Percentiles rank a stretch among this genome's conserved stretches.
These are phyloP conservation scores for Chaetomiaceae sp. DNA, from an alignment of 2,329 filamentous ascomycete genomes.

Conservation along the genomic window DNA sequence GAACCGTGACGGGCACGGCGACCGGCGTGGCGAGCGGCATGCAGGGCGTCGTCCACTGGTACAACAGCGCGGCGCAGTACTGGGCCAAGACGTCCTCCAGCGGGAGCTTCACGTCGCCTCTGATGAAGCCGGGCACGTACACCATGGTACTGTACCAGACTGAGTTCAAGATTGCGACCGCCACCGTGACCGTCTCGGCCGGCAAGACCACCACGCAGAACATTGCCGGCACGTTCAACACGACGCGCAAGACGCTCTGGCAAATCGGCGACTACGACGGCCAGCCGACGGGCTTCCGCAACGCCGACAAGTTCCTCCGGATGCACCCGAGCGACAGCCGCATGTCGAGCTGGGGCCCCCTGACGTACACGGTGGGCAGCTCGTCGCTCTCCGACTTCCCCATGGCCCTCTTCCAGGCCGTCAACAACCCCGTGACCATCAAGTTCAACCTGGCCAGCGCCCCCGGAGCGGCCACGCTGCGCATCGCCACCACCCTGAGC, in stretches of 20 bases:
- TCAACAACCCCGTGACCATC: slow-evolving; percentile 58
- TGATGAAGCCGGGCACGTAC: slow-evolving; percentile 65
- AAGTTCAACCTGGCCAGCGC: slow-evolving; percentile 51
- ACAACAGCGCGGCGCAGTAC: slow-evolving; percentile 59
- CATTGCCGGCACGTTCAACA: slow-evolving; percentile 42
- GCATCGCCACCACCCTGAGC: slow-evolving; percentile 60
- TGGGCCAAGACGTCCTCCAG: slow-evolving; percentile 54
- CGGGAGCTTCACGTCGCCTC: slow-evolving; percentile 58
- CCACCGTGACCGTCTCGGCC: slow-evolving; percentile 47
- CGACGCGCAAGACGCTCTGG: slow-evolving; percentile 52
- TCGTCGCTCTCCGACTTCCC: slow-evolving; percentile 52
- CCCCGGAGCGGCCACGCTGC: slow-evolving; percentile 51
- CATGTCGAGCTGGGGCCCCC: slow-evolving; percentile 57
- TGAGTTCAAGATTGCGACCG: slow-evolving; percentile 51
- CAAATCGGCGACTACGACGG: slow-evolving; percentile 64
- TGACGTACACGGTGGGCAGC: slow-evolving; percentile 58
- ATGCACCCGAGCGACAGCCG: slow-evolving; percentile 65
- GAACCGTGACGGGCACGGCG: slow-evolving; percentile 57
- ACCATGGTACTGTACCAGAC: slow-evolving; percentile 62
- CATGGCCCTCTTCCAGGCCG: slow-evolving; percentile 61
- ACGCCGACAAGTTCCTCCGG: slow-evolving; percentile 61
- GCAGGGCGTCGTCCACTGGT: slow-evolving; percentile 61
- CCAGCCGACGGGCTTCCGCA: slow-evolving; percentile 59
- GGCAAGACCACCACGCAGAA: slow-evolving; percentile 46
- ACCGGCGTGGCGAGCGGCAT: slow-evolving; percentile 51